Evolutionary conservation across 495 filamentous ascomycete genomes (phyloP).

Genomic region (Penicillium robsamsonii): DNA sequence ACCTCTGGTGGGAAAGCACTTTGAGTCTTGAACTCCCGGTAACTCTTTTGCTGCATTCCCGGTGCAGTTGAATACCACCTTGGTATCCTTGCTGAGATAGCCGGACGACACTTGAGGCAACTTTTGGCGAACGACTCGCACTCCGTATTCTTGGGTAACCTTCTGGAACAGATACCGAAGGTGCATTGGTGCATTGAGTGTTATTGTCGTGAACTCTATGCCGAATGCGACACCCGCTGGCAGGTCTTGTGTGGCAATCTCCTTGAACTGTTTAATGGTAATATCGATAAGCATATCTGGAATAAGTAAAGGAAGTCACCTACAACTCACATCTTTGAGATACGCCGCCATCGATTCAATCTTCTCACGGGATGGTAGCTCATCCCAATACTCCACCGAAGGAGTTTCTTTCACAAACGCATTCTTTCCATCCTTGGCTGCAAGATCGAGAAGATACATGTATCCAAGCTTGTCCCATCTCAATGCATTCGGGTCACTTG

Average conservation of each 20-base stretch:
- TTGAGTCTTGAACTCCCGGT: conserved; percentile 26
- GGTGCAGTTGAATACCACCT: conserved; percentile 34
- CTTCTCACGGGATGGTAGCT: conserved; percentile 25
- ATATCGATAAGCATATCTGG: background rate
- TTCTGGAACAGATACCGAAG: conserved; percentile 16
- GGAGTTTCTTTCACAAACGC: conserved; percentile 22
- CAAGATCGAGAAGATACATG: conserved; percentile 22
- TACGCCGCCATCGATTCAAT: conserved; percentile 30
- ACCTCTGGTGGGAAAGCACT: conserved; percentile 35
- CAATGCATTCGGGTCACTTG: conserved; percentile 30
- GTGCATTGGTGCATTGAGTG: conserved; percentile 32
- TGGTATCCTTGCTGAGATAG: conserved; percentile 23
- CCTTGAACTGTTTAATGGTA: conserved; percentile 2
- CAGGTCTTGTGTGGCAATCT: conserved; percentile 20
- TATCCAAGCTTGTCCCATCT: conserved; percentile 34
- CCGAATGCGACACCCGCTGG: conserved; percentile 28
- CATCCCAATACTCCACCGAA: conserved; percentile 35
- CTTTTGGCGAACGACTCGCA: conserved; percentile 25
- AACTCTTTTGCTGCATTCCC: conserved; percentile 25
- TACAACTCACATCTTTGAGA: conserved; percentile 27
- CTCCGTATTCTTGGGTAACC: conserved; percentile 16
- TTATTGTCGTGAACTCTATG: conserved; percentile 30
- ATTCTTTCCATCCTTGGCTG: conserved; percentile 23
- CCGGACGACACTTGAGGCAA: conserved; percentile 21
- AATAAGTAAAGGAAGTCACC: background rate